Percentiles rank a stretch among this genome's conserved stretches.
Conservation (phyloP, 2,329 filamentous ascomycete species). For the Claviceps humidiphila region DNA sequence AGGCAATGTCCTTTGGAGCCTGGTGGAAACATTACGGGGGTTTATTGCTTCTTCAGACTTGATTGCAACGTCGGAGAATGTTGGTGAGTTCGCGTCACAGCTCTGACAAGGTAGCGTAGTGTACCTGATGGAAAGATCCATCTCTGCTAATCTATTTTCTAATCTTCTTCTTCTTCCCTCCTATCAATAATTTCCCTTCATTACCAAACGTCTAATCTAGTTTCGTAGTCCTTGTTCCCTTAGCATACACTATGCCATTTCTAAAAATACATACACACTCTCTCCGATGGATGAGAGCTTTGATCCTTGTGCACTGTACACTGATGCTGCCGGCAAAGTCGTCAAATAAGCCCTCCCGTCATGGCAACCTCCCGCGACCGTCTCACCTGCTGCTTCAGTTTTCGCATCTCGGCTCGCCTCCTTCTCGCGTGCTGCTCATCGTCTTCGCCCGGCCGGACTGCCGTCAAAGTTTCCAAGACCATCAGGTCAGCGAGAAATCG, state of each 20-base stretch:
- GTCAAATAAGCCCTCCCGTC: conserved; percentile 8
- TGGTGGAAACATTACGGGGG: too few relatives aligned
- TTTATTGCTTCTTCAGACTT: too few relatives aligned
- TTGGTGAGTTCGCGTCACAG: too few relatives aligned
- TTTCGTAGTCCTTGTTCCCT: background rate
- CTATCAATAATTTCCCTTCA: too few relatives aligned
- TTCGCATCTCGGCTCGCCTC: conserved; percentile 20
- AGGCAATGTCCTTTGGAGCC: too few relatives aligned
- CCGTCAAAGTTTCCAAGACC: conserved; percentile 33
- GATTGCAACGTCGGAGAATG: too few relatives aligned
- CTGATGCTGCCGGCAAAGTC: background rate
- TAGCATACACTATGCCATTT: conserved; percentile 3
- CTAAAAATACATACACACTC: conserved; percentile 1
- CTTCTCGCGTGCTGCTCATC: conserved; percentile 14
- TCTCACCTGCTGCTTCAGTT: conserved; percentile 23
- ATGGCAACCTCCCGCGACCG: conserved; percentile 17
- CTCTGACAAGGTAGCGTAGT: too few relatives aligned
- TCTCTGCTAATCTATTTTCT: background rate
- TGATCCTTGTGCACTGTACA: background rate
- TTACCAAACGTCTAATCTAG: background rate
- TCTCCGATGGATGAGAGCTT: background rate
- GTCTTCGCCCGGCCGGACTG: conserved; percentile 14
- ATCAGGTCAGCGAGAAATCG: conserved; percentile 42
- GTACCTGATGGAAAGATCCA: background rate
- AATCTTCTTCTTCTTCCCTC: background rate